Percentiles rank a stretch among this genome's conserved stretches.
Conservation (phyloP, 139 green algal genomes). For the Closterium sp. region DNA sequence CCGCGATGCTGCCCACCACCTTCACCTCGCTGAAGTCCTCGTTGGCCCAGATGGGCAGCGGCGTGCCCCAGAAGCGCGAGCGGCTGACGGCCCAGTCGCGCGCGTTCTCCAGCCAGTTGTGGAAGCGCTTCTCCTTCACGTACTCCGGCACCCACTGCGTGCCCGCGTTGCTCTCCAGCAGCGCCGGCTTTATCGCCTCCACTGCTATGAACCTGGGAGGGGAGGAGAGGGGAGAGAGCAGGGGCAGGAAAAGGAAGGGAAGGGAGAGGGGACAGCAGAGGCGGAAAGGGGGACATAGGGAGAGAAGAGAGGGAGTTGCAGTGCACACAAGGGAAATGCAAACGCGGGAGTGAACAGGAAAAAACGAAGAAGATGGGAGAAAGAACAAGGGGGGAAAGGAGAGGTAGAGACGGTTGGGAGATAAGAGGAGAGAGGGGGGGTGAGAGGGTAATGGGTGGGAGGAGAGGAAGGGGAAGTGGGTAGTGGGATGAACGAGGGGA, state of each 20-base stretch:
- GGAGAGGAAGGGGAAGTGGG: neutral
- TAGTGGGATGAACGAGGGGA: neutral
- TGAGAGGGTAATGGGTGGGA: too few species aligned
- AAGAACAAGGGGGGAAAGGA: too few species aligned
- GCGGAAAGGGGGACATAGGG: too few species aligned
- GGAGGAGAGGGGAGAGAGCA: too few species aligned
- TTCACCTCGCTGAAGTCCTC: conserved; percentile 78
- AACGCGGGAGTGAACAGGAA: too few species aligned
- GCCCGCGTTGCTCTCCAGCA: conserved; percentile 85
- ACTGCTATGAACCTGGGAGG: conserved; percentile 79
- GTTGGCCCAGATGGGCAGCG: conserved; percentile 88
- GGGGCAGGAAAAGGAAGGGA: neutral
- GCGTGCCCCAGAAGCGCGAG: conserved; percentile 96
- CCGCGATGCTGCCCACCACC: conserved; percentile 78
- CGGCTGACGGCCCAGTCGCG: conserved; percentile 87
- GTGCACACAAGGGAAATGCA: too few species aligned
- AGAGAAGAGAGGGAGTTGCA: too few species aligned
- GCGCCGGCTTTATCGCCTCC: conserved; percentile 80
- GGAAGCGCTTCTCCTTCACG: conserved; percentile 96
- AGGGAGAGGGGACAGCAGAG: neutral
- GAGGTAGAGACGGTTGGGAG: too few species aligned
- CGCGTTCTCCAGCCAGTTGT: conserved; percentile 97
- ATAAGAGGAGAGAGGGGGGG: too few species aligned
- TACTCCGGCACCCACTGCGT: conserved; percentile 95
- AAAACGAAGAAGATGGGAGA: too few species aligned